Conservation (phyloP, 352 stramenopile species). For the Globisporangium orthogonon region DNA sequence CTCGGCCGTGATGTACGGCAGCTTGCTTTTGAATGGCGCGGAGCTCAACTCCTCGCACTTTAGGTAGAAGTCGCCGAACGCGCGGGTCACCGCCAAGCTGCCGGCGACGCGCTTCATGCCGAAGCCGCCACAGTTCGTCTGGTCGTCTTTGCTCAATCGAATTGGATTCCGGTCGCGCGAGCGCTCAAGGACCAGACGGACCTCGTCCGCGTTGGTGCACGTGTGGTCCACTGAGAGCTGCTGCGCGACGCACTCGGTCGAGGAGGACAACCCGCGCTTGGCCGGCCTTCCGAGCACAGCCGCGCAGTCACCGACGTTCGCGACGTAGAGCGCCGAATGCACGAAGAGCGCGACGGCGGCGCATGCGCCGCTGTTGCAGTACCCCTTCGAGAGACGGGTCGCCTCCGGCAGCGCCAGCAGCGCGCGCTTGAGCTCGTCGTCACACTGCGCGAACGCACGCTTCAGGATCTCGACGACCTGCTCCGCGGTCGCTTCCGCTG, state of each 20-base stretch:
- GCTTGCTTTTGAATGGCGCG: conserved; percentile 88
- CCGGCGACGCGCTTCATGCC: conserved; percentile 90
- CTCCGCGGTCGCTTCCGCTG: conserved; percentile 20
- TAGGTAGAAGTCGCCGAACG: conserved; percentile 91
- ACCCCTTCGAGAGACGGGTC: conserved; percentile 50
- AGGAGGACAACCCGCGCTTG: conserved; percentile 18
- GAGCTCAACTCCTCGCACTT: conserved; percentile 90
- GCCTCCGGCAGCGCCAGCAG: conserved; percentile 33
- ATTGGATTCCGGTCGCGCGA: conserved; percentile 77
- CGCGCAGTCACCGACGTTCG: conserved; percentile 90
- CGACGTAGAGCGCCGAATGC: conserved; percentile 69
- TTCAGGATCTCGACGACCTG: conserved; percentile 23
- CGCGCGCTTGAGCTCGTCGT: conserved; percentile 51
- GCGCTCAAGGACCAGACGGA: conserved; percentile 46
- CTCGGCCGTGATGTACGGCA: conserved; percentile 73
- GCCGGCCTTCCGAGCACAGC: conserved; percentile 72
- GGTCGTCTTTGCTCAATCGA: conserved; percentile 90
- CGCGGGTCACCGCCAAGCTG: conserved; percentile 88
- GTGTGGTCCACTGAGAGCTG: conserved; percentile 55
- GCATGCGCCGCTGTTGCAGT: conserved; percentile 66
- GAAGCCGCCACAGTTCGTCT: conserved; percentile 53
- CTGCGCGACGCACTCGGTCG: conserved; percentile 15
- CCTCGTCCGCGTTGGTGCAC: conserved; percentile 47
- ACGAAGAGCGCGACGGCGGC: conserved; percentile 59
- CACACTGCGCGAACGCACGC: conserved; percentile 38